Conservation (phyloP, 495 filamentous ascomycete species). For the Xylaria intraflava region DNA sequence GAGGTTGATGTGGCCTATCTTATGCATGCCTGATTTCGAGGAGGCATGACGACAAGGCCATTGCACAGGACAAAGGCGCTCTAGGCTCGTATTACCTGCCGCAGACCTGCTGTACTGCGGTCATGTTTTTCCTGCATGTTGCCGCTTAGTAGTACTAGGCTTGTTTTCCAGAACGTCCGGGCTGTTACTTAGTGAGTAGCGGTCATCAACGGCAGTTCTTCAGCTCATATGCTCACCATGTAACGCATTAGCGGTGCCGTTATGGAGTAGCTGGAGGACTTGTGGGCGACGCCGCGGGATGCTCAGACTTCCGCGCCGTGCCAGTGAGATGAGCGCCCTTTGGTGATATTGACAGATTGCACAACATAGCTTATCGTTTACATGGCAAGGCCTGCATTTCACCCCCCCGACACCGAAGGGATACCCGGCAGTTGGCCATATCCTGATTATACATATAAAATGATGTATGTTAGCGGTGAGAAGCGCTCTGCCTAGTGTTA, state of each 20-base stretch:
- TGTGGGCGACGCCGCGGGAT: background rate
- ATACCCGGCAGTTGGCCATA: background rate
- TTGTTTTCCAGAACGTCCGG: background rate
- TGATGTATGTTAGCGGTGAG: background rate
- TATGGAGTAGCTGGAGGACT: background rate
- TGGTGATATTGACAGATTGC: background rate
- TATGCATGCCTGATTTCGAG: background rate
- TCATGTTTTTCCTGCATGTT: background rate
- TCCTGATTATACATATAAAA: background rate
- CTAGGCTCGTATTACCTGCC: background rate
- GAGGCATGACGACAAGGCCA: background rate
- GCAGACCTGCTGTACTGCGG: background rate
- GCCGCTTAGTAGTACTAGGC: background rate
- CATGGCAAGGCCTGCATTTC: background rate
- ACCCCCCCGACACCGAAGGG: background rate
- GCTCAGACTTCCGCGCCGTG: conserved; percentile 3
- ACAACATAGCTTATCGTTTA: background rate
- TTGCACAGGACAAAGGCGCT: background rate
- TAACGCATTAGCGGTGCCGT: background rate
- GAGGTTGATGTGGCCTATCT: background rate
- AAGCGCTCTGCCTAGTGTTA: background rate
- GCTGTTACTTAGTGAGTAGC: background rate
- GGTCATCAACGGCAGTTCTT: background rate
- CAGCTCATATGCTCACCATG: background rate
- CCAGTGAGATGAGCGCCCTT: background rate